Evolutionary conservation across 495 filamentous ascomycete species (phyloP).

Genomic region (Penicillium longicatenatum): DNA sequence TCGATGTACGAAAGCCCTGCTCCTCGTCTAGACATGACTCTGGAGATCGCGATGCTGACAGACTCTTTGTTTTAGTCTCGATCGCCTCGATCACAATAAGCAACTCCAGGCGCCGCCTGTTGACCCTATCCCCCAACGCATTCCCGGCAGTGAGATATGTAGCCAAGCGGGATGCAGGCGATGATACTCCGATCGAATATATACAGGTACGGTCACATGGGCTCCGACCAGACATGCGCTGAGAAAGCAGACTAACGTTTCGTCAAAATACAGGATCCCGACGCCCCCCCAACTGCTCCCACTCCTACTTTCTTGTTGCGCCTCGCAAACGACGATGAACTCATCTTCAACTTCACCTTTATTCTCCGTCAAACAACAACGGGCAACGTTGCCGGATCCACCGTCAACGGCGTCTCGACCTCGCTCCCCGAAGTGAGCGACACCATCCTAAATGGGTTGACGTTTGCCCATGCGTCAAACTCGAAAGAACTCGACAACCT

Average conservation of each 20-base stretch:
- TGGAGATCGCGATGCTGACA: slow-evolving; percentile 13
- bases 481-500: slow-evolving; percentile 87
- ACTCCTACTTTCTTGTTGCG: slow-evolving; percentile 81
- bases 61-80: slow-evolving; percentile 61
- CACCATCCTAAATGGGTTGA: slow-evolving; percentile 83
- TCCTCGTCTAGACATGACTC: not conserved
- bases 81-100: slow-evolving; percentile 79
- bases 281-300: slow-evolving; percentile 55
- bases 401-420: slow-evolving; percentile 52
- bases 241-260: slow-evolving; percentile 5
- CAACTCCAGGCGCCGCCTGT: slow-evolving; percentile 72
- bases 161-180: slow-evolving; percentile 72
- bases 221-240: not conserved
- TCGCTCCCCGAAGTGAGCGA: slow-evolving; percentile 56
- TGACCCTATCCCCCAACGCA: slow-evolving; percentile 82
- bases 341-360: slow-evolving; percentile 90
- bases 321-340: slow-evolving; percentile 85
- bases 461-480: slow-evolving; percentile 86
- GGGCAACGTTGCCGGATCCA: slow-evolving; percentile 41
- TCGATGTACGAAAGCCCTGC: slow-evolving; percentile 59
- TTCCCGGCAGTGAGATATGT: slow-evolving; percentile 82
- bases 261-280: slow-evolving; percentile 67
- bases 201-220: slow-evolving; percentile 66
- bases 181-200: slow-evolving; percentile 80
- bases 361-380: slow-evolving; percentile 70